Conservation (phyloP, 2,329 filamentous ascomycete genomes). For the Byssothecium circinans region DNA sequence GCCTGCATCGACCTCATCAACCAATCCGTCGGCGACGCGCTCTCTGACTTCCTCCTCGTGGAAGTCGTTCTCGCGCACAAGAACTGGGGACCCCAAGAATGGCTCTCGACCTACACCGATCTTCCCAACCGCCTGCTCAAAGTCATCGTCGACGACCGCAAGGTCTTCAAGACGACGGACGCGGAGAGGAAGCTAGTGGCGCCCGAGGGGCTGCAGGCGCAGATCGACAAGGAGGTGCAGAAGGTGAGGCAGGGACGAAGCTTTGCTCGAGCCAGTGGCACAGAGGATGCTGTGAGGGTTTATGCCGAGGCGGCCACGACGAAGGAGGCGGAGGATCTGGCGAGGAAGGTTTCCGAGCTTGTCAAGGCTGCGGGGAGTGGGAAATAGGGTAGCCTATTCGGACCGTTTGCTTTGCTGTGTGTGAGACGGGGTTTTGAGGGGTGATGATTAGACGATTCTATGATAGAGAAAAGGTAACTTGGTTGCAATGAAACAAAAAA, state of each 20-base stretch:
- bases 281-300: constrained; percentile 92
- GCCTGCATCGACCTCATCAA: constrained; percentile 92
- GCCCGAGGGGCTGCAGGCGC: constrained; percentile 75
- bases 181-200: constrained; percentile 85
- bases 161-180: constrained; percentile 86
- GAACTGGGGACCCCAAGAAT: constrained; percentile 84
- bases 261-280: constrained; percentile 91
- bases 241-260: constrained; percentile 89
- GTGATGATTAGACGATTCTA: constrained; percentile 16
- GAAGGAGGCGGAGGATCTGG: constrained; percentile 87
- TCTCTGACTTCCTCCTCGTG: constrained; percentile 94
- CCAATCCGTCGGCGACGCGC: constrained; percentile 93
- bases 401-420: not conserved
- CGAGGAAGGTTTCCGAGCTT: constrained; percentile 76
- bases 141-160: constrained; percentile 85
- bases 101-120: constrained; percentile 90
- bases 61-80: constrained; percentile 97
- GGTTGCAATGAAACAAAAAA: not conserved
- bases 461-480: constrained; percentile 29
- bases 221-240: constrained; percentile 84
- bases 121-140: constrained; percentile 94
- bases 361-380: constrained; percentile 55
- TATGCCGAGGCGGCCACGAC: constrained; percentile 92
- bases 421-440: no score
- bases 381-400: constrained; percentile 1